These are phyloP conservation scores for Populus ilicifolia DNA, from an alignment of 345 rosid genomes.

Conservation along the genomic window DNA sequence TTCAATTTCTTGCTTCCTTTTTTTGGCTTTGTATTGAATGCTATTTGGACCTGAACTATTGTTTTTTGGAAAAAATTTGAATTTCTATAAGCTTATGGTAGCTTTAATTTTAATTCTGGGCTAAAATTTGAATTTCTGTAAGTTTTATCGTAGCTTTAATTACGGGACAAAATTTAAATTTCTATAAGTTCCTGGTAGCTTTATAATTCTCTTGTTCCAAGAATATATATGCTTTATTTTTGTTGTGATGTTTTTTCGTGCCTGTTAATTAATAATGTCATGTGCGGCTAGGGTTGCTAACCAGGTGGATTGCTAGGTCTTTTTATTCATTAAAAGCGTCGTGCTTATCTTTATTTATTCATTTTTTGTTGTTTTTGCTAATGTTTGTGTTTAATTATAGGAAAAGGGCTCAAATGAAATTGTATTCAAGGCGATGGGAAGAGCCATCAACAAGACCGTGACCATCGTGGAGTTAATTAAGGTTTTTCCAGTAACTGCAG, in stretches of 20 bases:
- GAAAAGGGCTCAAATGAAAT: conserved; percentile 74
- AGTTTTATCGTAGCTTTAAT: no score
- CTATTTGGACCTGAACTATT: neutral
- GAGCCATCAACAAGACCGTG: conserved; percentile 95
- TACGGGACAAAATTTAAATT: neutral
- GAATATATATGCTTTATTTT: neutral
- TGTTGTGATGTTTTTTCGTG: neutral
- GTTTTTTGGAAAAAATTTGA: neutral
- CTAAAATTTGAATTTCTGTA: neutral
- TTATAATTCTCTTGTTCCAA: neutral
- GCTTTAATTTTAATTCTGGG: neutral
- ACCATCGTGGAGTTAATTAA: conserved; percentile 86
- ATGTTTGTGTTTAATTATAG: conserved; percentile 25
- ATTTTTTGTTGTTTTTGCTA: neutral
- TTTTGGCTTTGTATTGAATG: neutral
- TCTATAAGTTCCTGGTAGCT: neutral
- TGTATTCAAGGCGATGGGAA: conserved; percentile 95
- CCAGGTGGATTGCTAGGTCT: neutral
- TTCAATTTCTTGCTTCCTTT: neutral
- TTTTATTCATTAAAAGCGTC: neutral
- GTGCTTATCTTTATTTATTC: neutral
- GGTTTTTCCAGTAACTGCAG: conserved; percentile 29
- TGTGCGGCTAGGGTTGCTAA: neutral
- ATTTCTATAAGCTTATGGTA: neutral
- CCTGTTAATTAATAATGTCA: neutral